Evolutionary conservation across 1,139 yeast species (phyloP), one percentile per base, ranked within the genome.

Genomic region (Wickerhamiella infanticola): DNA sequence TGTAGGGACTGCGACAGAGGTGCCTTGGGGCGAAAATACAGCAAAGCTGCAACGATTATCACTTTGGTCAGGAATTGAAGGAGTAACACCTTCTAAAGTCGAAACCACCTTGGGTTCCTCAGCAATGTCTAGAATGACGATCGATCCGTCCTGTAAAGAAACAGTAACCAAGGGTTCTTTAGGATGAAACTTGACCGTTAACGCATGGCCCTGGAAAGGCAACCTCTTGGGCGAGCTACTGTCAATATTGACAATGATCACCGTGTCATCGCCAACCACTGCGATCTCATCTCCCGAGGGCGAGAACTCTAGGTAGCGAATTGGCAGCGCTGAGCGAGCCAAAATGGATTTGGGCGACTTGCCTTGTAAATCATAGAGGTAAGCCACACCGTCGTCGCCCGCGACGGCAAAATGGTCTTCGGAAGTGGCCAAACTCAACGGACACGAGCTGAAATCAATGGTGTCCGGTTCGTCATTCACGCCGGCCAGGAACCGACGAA

Each of bases 231-330:
- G 38, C 18, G 40, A 33, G 7, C 48, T 57, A 39, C 69, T 68
- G n/a, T 63, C 64, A 18, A 73, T 55, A 50, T 75, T 79, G 3
- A 82, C 65, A 1, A 84, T 56, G 8, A 82, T 67, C 50, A 76
- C 75, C 45, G 74, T 71, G 51, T 82, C 93, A 56, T 84, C 93
- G 45, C 95, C 93, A 29, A 85, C 90, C 47, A 79, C 72, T 1
- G 83, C 74, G 3, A 76, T 66, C 64, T 81, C 71, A 44, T 74
- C 69, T 0, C 88, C 94, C 50, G 77, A 81, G 50, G 81, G 82
- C 41, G 83, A 75, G 59, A 81, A 77, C 18, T 65, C 65, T 4
- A 79, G 68, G 50, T 77, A 82, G 51, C 93, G 70, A 37, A 86
- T 60, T 0, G 94, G 82, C 39, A 83, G 65, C 24, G 81, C 72